Base-by-base conservation (phyloP, 2,329 filamentous ascomycete species). In the Pochonia chlamydosporia region DNA sequence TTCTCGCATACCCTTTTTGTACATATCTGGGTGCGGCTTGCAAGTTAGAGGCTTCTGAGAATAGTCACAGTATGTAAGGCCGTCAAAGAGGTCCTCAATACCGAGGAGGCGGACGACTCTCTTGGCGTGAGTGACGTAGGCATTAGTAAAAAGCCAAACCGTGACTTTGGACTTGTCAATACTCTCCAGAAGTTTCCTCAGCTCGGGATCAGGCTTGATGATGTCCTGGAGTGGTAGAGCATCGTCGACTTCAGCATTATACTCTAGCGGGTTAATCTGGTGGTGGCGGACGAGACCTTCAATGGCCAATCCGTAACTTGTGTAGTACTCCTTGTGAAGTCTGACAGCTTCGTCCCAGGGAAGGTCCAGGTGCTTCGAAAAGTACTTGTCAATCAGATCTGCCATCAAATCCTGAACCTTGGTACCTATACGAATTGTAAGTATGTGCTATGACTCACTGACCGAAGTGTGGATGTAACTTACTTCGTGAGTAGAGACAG, bases 41-140 rank as follows among this genome's bases (percentile, higher is more conserved):
- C 93, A 96, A 40, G 95, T 68, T 52, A 99, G 75, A 5, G 81
- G 85, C 36, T 80, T 71, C 14, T 78, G 69, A 10, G 73, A 76
- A 67, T 99, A 99, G 66, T 99, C 89, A 63, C 95, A 99, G 65
- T 82, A 99, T 0, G 93, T 99, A 51, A 97, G 81, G 7, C 93
- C 93, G 53, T 97, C 92, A 61, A 99, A 99, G 23, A 92, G 70
- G 62, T 96, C 89, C 2, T 95, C 90, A 21, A 99, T 74, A 2
- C 79, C 84, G 2, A 99, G 74, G 18, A 99, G 71, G 50, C 77
- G 82, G 11, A 96, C 82, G 0, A 99, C 93, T 36, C 90, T 73
- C 60, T 81, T 84, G 26, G 82, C 93, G 60, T 99, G 93, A 28
- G 76, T 97, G 54, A 95, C 73, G 60, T 99, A 96, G 20, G 95